These are phyloP conservation scores for Leptodermis oblonga DNA, from an alignment of 257 asterid species.

Conservation along the genomic window DNA sequence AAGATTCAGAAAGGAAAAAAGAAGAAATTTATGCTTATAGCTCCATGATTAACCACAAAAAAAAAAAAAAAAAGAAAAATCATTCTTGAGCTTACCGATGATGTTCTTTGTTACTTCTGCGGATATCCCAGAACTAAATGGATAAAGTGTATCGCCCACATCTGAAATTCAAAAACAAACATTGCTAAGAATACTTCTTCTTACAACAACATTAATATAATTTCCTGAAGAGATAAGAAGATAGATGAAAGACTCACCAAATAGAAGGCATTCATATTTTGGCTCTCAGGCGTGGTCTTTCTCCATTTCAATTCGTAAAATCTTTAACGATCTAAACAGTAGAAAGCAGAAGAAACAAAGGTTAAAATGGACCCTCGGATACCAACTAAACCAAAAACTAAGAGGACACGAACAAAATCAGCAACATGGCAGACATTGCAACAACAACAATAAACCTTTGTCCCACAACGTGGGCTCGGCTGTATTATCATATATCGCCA, in stretches of 20 bases:
- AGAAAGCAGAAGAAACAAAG: neutral
- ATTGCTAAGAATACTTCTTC: too few species aligned
- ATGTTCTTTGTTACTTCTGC: too few species aligned
- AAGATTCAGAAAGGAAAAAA: neutral
- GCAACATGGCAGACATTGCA: neutral
- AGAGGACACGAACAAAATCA: neutral
- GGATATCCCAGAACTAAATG: constrained; percentile 74
- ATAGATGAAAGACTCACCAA: too few species aligned
- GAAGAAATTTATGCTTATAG: constrained; percentile 52
- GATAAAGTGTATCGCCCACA: constrained; percentile 88
- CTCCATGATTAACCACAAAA: too few species aligned
- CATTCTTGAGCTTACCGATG: too few species aligned
- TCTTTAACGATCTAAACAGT: constrained; percentile 15
- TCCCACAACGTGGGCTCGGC: too few species aligned
- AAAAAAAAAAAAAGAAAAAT: too few species aligned
- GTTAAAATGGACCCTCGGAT: neutral
- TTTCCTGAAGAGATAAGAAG: too few species aligned
- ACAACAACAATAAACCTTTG: too few species aligned
- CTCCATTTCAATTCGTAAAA: constrained; percentile 48
- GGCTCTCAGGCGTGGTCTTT: constrained; percentile 35
- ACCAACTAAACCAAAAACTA: neutral
- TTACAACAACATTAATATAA: too few species aligned
- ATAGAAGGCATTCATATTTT: constrained; percentile 69
- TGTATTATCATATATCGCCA: too few species aligned
- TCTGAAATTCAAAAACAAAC: too few species aligned